phyloP scores from a whole-genome alignment of 345 rosid genomes.

The Hirschfeldia incana region DNA sequence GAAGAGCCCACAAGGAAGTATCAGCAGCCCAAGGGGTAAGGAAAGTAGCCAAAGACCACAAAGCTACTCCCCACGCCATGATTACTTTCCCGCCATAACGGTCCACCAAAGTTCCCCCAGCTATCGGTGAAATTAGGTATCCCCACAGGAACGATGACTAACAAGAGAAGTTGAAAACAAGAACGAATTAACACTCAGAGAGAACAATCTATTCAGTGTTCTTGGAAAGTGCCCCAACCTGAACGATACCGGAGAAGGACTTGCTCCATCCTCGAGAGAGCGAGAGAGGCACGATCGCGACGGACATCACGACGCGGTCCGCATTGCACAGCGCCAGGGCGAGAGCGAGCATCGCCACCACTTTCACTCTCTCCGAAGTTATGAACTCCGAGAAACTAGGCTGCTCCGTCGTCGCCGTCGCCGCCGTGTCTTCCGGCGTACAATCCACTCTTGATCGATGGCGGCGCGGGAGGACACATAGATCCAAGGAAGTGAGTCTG shows the following conservation, averaged over 20 bases:
- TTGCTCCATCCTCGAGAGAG: constrained; percentile 90
- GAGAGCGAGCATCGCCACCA: constrained; percentile 87
- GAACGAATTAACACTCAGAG: no score
- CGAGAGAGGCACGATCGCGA: constrained; percentile 87
- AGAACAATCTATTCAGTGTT: background rate
- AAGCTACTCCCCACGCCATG: constrained; percentile 91
- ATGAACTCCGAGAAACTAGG: constrained; percentile 74
- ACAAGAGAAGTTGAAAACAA: constrained; percentile 31
- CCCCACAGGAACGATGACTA: constrained; percentile 99
- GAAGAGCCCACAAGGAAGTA: constrained; percentile 66
- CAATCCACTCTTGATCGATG: constrained; percentile 51
- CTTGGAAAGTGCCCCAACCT: constrained; percentile 49
- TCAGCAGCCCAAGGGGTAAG: constrained; percentile 99
- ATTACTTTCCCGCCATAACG: constrained; percentile 88
- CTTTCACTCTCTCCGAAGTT: constrained; percentile 92
- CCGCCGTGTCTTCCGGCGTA: constrained; percentile 26
- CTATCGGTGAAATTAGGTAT: constrained; percentile 87
- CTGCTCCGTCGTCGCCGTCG: constrained; percentile 28
- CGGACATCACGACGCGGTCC: constrained; percentile 93
- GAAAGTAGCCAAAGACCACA: constrained; percentile 93
- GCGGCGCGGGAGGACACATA: constrained; percentile 19
- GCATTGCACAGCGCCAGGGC: constrained; percentile 89
- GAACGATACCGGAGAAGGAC: constrained; percentile 95
- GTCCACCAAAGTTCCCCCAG: constrained; percentile 90
- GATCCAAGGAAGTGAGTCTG: constrained; percentile 11